Base-by-base conservation (phyloP, 306 rosid species). In the Clitoria ternatea region DNA sequence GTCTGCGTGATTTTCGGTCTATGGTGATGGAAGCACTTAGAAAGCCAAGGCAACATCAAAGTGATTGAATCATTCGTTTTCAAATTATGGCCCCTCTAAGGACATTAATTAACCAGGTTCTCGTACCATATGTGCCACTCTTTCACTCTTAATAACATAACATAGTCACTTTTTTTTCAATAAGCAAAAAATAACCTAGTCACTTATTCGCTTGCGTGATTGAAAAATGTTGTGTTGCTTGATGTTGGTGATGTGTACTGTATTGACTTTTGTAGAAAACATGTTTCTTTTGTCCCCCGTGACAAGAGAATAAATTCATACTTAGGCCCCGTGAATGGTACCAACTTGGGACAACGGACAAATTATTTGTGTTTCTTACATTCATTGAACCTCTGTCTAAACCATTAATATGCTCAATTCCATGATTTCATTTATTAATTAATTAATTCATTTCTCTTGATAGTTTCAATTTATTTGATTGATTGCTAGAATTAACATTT, bases 291-390 rank as follows among this genome's bases (percentile, higher is more conserved):
- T 70, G 69, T 70, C 15, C 59, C 79, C 80, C 80, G 79, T 82
- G 88, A 86, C 77, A 55, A 54, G 49, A 74, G 55, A 23, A 50
- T 26, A 47, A 69, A 4, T 12, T 68, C 36, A 17, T 0, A 4
- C 40, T 67, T 54, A 52, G 42, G 75, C 8, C 73, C 84, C 85
- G 81, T 79, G 83, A 82, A 45, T 22, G 52, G 15, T 52, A 27
- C 39, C 70, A 72, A 36, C 20, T 72, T 64, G 37, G 43, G 53
- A 64, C 23, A 26, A 45, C 15, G 26, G 12, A 55, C 39, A 54
- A 1, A 9, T 8, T 55, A n/a, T 29, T 6, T 75, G 27, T 33
- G 32, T n/a, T 65, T n/a, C 60, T 65, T 30, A 42, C 42, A 15
- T 54, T 42, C 42, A 15, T 54, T 42, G 30, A 66, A 54, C 49